Evolutionary conservation across 345 rosid genomes (phyloP), one percentile per base, ranked within the genome.

Genomic region (Brassica juncea): DNA sequence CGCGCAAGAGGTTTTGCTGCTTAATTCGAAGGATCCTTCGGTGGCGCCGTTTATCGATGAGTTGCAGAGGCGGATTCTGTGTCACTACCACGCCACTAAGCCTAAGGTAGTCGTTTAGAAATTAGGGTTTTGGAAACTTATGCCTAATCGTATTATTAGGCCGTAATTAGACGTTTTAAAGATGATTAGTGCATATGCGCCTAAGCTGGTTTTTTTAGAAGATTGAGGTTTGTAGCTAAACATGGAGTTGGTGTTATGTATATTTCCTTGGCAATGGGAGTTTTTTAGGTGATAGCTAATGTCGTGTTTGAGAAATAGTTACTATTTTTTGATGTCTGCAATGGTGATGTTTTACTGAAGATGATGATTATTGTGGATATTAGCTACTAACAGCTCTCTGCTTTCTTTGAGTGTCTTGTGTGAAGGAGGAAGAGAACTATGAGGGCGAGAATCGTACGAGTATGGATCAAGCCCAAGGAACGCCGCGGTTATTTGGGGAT

Each of bases 11-110:
- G 96, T 93, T 42, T 73, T 90, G 76, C 75, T 95, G 79, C 84
- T 93, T 73, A 95, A 93, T 77, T 93, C 93, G 28, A 85, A 84
- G 77, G 97, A 93, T 68, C 99, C 99, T 16, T 86, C 90, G 0
- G 97, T 93, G 21, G 73, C 79, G 19, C 97, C 97, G 0, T 91
- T 93, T 54, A 93, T 93, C 55, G 88, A 86, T 6, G 98, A 95
- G 85, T 68, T 93, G 77, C 91, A 82, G 70, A 76, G 83, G 47
- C 85, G 99, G 83, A 83, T 95, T 64, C 25, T 63, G 27, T 83
- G 88, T 37, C 93, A 86, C 80, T 61, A 86, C 75, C 91, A 86
- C 12, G 93, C 97, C n/a, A 85, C 84, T 71, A 87, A 86, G 63
- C 78, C 88, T 35, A 94, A 86, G 97, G 97, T 94, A 9, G 21